Percentiles rank a stretch among this genome's conserved stretches.
Evolutionary conservation across 1,139 yeast genomes (phyloP).

Genomic region (Eremothecium gossypii): DNA sequence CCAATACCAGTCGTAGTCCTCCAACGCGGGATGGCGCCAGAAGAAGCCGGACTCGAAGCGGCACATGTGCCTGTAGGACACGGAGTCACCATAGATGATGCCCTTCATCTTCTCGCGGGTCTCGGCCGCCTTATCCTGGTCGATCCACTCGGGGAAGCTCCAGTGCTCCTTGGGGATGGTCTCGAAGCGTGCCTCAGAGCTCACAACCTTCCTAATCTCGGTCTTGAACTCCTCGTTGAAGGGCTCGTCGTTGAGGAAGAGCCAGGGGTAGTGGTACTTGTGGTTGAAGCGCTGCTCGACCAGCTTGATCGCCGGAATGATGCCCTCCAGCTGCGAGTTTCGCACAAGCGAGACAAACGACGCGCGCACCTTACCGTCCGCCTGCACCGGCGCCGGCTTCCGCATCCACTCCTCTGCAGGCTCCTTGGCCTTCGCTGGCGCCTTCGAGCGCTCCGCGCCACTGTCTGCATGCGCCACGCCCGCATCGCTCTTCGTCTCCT

Average conservation of each 20-base stretch:
- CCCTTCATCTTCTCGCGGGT: conserved; percentile 43
- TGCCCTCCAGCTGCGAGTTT: conserved; percentile 52
- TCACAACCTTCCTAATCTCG: conserved; percentile 37
- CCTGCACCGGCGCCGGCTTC: not conserved
- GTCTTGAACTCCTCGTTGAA: conserved; percentile 39
- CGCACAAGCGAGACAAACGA: conserved; percentile 67
- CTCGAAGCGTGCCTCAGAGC: conserved; percentile 60
- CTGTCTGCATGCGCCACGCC: too few species aligned
- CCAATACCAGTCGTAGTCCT: conserved; percentile 82
- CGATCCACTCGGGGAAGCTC: conserved; percentile 53
- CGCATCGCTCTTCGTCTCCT: too few species aligned
- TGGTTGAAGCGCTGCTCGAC: conserved; percentile 66
- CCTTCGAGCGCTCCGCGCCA: too few species aligned
- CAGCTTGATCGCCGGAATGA: conserved; percentile 50
- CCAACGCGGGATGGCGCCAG: conserved; percentile 66
- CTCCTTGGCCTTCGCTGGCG: too few species aligned
- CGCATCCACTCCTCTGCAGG: not conserved
- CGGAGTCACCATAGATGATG: conserved; percentile 55
- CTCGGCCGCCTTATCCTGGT: conserved; percentile 46
- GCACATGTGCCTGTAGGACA: conserved; percentile 80
- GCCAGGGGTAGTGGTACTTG: conserved; percentile 62
- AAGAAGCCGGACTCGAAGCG: conserved; percentile 88
- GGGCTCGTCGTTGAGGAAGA: conserved; percentile 51
- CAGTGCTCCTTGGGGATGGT: conserved; percentile 45
- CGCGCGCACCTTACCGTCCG: conserved; percentile 37